phyloP scores from a whole-genome alignment of 176 grass and related monocot species.

The Bolboschoenus planiculmis region DNA sequence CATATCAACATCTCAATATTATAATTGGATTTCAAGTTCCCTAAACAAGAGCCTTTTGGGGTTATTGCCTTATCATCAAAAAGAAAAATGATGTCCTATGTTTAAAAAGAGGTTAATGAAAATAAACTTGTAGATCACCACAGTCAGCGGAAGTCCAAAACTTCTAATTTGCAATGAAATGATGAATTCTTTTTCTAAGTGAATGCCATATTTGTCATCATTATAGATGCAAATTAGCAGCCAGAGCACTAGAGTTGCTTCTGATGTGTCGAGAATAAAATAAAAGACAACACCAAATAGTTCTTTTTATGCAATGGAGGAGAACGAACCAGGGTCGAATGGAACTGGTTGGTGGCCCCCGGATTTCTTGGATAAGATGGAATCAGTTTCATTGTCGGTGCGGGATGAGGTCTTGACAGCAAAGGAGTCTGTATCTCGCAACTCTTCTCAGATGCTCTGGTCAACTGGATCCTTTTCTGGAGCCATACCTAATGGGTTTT shows the following conservation, averaged over 20 bases:
- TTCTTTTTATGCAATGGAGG: conserved; percentile 56
- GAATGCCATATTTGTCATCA: background rate
- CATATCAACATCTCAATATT: background rate
- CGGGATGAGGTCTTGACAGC: conserved; percentile 43
- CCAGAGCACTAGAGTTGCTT: background rate
- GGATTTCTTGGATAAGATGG: conserved; percentile 68
- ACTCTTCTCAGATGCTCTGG: conserved; percentile 88
- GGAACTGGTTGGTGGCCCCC: conserved; percentile 70
- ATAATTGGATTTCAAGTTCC: background rate
- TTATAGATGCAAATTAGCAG: conserved; percentile 11
- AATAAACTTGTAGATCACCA: background rate
- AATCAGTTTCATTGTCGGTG: conserved; percentile 66
- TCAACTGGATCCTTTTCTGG: conserved; percentile 75
- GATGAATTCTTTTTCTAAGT: background rate
- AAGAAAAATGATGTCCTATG: background rate
- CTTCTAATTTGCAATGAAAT: background rate
- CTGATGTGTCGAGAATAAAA: background rate
- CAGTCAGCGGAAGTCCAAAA: no score
- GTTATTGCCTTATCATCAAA: background rate
- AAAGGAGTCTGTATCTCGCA: conserved; percentile 50
- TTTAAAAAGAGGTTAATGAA: background rate
- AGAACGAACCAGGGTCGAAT: conserved; percentile 49
- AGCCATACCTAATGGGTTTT: conserved; percentile 92
- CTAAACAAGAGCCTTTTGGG: background rate
- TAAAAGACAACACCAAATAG: background rate